Conservation (phyloP, 306 rosid genomes). For the Benincasa hispida region DNA sequence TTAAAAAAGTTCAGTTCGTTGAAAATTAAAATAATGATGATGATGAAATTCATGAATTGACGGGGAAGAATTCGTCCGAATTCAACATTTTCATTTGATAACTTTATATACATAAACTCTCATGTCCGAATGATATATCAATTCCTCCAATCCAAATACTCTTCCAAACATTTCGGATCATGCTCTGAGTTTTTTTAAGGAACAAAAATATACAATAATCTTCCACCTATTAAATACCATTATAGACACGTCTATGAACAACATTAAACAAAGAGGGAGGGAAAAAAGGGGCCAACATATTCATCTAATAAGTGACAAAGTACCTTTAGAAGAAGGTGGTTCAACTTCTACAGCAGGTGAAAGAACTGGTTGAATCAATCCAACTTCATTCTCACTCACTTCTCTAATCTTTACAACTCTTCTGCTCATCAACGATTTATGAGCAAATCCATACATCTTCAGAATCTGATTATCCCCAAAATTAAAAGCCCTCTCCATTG, state of each 20-base stretch:
- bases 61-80: no score
- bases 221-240: background rate
- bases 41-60: no score
- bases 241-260: background rate
- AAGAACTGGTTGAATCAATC: conserved; percentile 54
- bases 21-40: no score
- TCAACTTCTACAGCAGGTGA: conserved; percentile 28
- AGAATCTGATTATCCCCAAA: conserved; percentile 79
- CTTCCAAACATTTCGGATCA: background rate
- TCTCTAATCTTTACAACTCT: conserved; percentile 50
- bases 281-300: background rate
- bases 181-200: background rate
- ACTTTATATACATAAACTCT: no score
- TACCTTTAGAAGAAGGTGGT: background rate
- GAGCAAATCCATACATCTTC: conserved; percentile 61
- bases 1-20: no score
- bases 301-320: background rate
- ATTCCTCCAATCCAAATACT: background rate
- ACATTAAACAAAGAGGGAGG: background rate
- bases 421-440: conserved; percentile 43
- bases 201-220: background rate
- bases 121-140: background rate
- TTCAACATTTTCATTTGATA: no score
- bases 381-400: conserved; percentile 43
- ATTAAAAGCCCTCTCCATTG: conserved; percentile 76